Evolutionary conservation across 2,329 filamentous ascomycete genomes (phyloP).

Genomic region (Xylaria arbuscula): DNA sequence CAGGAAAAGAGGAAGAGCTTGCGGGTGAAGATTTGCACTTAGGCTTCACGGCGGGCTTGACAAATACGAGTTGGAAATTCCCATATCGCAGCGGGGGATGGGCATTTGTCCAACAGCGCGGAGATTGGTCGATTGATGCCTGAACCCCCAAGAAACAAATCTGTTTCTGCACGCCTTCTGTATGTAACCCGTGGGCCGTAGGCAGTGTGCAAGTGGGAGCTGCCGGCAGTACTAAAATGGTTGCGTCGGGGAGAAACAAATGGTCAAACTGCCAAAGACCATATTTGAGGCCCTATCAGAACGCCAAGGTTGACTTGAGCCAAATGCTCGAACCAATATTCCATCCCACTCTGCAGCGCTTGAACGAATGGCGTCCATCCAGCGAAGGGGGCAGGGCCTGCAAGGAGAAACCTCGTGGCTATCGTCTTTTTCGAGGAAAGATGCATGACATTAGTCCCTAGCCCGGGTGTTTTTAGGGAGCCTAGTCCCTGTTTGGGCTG

Average conservation of each 20-base stretch:
- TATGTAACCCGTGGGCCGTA: conserved; percentile 18
- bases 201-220: conserved; percentile 21
- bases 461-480: conserved; percentile 12
- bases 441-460: conserved; percentile 31
- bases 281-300: conserved; percentile 25
- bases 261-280: conserved; percentile 19
- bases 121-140: conserved; percentile 32
- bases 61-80: conserved; percentile 15
- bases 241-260: conserved; percentile 15
- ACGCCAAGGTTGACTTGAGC: conserved; percentile 9
- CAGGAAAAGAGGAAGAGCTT: not conserved
- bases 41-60: conserved; percentile 1
- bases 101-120: conserved; percentile 11
- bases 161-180: conserved; percentile 1
- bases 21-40: conserved; percentile 8
- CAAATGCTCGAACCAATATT: conserved; percentile 23
- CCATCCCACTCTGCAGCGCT: conserved; percentile 17
- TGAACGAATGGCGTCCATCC: conserved; percentile 25
- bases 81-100: conserved; percentile 11
- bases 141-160: conserved; percentile 19
- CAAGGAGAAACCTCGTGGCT: conserved; percentile 40
- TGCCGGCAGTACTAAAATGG: conserved; percentile 12
- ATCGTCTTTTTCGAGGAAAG: conserved; percentile 34
- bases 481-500: conserved; percentile 31
- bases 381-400: conserved; percentile 34